Base-by-base conservation (phyloP, 2,329 filamentous ascomycete genomes). In the Aspergillus sp. region DNA sequence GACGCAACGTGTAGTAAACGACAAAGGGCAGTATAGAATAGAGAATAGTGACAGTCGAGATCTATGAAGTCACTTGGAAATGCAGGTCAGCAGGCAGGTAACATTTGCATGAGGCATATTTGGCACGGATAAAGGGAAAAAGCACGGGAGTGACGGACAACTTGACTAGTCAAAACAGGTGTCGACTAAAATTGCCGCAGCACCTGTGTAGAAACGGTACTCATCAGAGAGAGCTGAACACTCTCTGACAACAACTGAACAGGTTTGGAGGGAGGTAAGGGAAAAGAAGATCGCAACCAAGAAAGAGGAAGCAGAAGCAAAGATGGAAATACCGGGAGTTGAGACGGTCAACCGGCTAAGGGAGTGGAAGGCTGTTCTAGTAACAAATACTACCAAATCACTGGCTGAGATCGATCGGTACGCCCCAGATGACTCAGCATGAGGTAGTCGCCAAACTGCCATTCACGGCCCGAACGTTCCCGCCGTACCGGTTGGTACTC, bases 161-260 rank as follows among this genome's bases (percentile, higher is more conserved):
- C 45, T 62, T 58, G 57, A 62, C 44, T 49, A 55, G 56, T 59
- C 59, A 66, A 64, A 64, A 65, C 71, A 74, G 72, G 72, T 74
- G 70, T 73, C 70, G 71, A 74, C 71, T 72, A 72, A 57, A 62
- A 66, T 67, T 74, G 71, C 71, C 71, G 71, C 73, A 73, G 64
- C 71, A 74, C 71, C 71, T 74, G 71, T 64, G 64, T 64, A 63
- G 53, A 69, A 66, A 65, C 68, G 63, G 66, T 64, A 74, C 68
- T 72, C 72, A 74, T 74, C 69, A 74, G 71, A 74, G 69, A 74
- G 72, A 68, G 63, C 55, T 15, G 13, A 66, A 62, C 65, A 66
- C 69, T 71, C 69, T 70, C 62, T 59, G 66, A 54, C 47, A 55
- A 57, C 42, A 53, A 55, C 55, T 58, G 22, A 45, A 52, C 22